These are phyloP conservation scores for Botrytis deweyae DNA, from an alignment of 2,329 filamentous ascomycete species.

Conservation along the genomic window DNA sequence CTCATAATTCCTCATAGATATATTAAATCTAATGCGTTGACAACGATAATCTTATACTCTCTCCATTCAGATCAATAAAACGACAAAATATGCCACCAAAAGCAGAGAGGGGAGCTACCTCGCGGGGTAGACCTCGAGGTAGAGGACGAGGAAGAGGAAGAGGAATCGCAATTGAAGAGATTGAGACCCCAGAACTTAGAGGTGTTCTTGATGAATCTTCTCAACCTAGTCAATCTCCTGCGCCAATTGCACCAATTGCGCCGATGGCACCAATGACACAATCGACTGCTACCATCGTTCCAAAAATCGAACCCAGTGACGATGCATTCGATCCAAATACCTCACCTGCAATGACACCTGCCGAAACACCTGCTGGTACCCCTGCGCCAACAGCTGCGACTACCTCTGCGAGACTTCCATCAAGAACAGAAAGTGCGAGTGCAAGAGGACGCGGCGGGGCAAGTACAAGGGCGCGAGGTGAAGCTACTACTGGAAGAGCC, in stretches of 20 bases:
- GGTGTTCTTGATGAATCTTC: not conserved
- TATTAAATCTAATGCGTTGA: not conserved
- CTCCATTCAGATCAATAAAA: not conserved
- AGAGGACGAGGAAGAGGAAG: conserved; percentile 33
- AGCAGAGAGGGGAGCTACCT: conserved; percentile 26
- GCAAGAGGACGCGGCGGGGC: conserved; percentile 7
- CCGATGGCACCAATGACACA: not conserved
- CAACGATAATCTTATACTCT: not conserved
- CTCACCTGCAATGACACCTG: conserved; percentile 34
- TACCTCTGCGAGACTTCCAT: conserved; percentile 28
- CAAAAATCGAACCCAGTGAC: conserved; percentile 26
- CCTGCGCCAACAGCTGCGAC: conserved; percentile 35
- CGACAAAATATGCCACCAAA: conserved; percentile 35
- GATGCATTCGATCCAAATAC: conserved; percentile 34
- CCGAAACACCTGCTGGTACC: conserved; percentile 38
- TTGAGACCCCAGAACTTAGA: conserved; percentile 15
- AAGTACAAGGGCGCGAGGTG: conserved; percentile 24
- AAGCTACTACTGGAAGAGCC: conserved; percentile 29
- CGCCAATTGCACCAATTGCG: not conserved
- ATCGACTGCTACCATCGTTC: not conserved
- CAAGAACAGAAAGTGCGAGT: conserved; percentile 10
- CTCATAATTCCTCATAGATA: not conserved
- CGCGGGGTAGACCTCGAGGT: conserved; percentile 24
- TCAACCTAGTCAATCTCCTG: not conserved
- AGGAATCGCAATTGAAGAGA: conserved; percentile 20